A percentile compares a stretch with the other conserved stretches of the same genome.
Evolutionary conservation across 2,329 filamentous ascomycete species (phyloP).

Genomic region (Sporothrix pallida): DNA sequence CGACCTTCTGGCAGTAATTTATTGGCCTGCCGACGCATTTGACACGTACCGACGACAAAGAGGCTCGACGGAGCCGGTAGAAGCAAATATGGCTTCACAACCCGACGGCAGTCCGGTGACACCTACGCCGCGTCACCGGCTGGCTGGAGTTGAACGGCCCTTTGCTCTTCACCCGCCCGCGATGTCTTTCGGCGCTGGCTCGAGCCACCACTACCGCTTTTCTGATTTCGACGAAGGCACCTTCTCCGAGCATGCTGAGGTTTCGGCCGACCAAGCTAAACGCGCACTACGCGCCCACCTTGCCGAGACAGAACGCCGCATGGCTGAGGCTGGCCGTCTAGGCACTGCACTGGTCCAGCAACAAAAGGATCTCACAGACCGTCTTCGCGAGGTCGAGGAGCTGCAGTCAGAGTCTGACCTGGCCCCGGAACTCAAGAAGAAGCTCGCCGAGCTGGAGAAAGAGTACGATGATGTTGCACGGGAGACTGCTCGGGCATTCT

Average conservation of each 20-base stretch:
- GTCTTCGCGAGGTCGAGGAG: conserved; percentile 82
- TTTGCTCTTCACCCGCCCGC: conserved; percentile 36
- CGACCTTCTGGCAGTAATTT: background rate
- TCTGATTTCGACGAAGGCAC: conserved; percentile 79
- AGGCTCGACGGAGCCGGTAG: conserved; percentile 29
- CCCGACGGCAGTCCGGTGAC: conserved; percentile 38
- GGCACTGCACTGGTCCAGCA: conserved; percentile 88
- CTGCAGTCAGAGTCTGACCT: conserved; percentile 78
- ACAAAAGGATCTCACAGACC: conserved; percentile 79
- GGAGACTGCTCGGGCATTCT: conserved; percentile 85
- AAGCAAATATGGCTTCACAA: conserved; percentile 35
- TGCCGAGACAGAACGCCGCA: conserved; percentile 85
- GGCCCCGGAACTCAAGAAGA: conserved; percentile 79
- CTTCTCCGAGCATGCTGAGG: conserved; percentile 75
- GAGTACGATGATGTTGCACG: conserved; percentile 94
- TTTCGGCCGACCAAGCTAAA: conserved; percentile 85
- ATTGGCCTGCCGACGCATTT: background rate
- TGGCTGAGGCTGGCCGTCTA: conserved; percentile 88
- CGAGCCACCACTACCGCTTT: conserved; percentile 72
- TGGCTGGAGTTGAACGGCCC: conserved; percentile 33
- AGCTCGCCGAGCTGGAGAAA: conserved; percentile 84
- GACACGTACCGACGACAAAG: background rate
- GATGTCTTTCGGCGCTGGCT: conserved; percentile 42
- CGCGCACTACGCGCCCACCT: conserved; percentile 89
- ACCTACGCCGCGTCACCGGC: conserved; percentile 37